A percentile compares a stretch with the other conserved stretches of the same genome.
Evolutionary conservation across 1,284 basidiomycete species (phyloP).

Genomic region (Cutaneotrichosporon dermatis): DNA sequence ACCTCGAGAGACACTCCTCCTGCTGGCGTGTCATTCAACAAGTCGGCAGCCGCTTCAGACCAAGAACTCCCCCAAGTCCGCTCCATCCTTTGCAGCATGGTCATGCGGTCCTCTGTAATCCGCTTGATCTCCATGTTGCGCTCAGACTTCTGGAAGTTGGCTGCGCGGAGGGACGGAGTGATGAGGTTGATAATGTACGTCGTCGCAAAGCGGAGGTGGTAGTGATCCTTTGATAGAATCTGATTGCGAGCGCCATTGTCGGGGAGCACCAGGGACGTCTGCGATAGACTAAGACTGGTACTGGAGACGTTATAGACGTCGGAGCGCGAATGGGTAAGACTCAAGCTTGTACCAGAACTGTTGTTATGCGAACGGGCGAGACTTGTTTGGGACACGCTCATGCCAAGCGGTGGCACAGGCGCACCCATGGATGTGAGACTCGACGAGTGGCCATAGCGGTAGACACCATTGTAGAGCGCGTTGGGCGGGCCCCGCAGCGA

Average conservation of each 20-base stretch:
- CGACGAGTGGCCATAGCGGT: conserved; percentile 1
- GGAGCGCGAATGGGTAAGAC: conserved; percentile 3
- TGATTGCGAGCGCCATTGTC: conserved; percentile 7
- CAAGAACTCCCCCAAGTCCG: conserved; percentile 64
- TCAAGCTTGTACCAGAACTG: conserved; percentile 1
- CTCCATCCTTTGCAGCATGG: conserved; percentile 61
- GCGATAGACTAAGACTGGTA: conserved; percentile 15
- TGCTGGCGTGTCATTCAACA: conserved; percentile 14
- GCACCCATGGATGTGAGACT: neutral
- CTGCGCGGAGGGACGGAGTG: conserved; percentile 29
- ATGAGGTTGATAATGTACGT: conserved; percentile 41
- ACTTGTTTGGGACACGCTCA: conserved; percentile 9
- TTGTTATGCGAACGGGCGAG: conserved; percentile 2
- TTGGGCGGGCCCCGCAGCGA: conserved; percentile 4
- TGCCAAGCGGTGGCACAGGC: neutral
- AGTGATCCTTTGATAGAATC: conserved; percentile 39
- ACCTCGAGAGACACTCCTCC: conserved; percentile 16
- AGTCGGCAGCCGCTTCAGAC: conserved; percentile 27
- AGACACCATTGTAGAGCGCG: conserved; percentile 4
- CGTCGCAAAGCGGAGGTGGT: conserved; percentile 38
- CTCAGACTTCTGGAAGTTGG: conserved; percentile 25
- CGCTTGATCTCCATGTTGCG: conserved; percentile 43
- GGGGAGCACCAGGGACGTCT: conserved; percentile 16
- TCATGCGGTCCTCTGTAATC: conserved; percentile 65
- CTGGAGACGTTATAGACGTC: conserved; percentile 9